phyloP scores from a whole-genome alignment of 2,329 filamentous ascomycete genomes.

The Botryotinia narcissicola region DNA sequence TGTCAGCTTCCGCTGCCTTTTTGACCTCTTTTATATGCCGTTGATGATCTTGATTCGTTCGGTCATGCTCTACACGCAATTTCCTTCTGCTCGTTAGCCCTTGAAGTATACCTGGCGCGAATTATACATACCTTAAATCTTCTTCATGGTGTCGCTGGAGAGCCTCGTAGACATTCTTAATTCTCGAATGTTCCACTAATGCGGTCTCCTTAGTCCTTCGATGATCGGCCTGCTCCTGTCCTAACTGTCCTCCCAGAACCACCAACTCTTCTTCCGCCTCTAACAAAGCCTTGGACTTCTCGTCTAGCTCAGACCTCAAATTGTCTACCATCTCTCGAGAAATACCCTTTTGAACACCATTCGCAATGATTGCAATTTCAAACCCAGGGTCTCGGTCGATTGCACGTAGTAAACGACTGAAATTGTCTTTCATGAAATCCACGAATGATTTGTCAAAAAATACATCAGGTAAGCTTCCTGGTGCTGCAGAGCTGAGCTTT shows the following conservation, averaged over 20 bases:
- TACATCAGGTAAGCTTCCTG: slow-evolving; percentile 67
- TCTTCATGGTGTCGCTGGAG: slow-evolving; percentile 68
- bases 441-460: slow-evolving; percentile 86
- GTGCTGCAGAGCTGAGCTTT: slow-evolving; percentile 53
- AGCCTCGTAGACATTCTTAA: slow-evolving; percentile 59
- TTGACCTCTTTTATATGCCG: slow-evolving; percentile 48
- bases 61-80: slow-evolving; percentile 38
- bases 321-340: slow-evolving; percentile 92
- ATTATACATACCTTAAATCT: slow-evolving; percentile 52
- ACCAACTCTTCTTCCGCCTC: slow-evolving; percentile 47
- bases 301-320: slow-evolving; percentile 71
- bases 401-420: slow-evolving; percentile 76
- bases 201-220: slow-evolving; percentile 60
- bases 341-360: slow-evolving; percentile 82
- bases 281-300: slow-evolving; percentile 58
- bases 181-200: slow-evolving; percentile 49
- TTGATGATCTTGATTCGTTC: slow-evolving; percentile 37
- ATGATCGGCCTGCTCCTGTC: slow-evolving; percentile 73
- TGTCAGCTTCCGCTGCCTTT: slow-evolving; percentile 49
- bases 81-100: slow-evolving; percentile 34
- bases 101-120: background rate
- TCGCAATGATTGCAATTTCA: slow-evolving; percentile 77
- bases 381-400: slow-evolving; percentile 89
- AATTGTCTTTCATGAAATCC: slow-evolving; percentile 95
- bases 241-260: slow-evolving; percentile 53